These are phyloP conservation scores for Silene coronaria DNA, from an alignment of 179 eudicot species.

Conservation along the genomic window DNA sequence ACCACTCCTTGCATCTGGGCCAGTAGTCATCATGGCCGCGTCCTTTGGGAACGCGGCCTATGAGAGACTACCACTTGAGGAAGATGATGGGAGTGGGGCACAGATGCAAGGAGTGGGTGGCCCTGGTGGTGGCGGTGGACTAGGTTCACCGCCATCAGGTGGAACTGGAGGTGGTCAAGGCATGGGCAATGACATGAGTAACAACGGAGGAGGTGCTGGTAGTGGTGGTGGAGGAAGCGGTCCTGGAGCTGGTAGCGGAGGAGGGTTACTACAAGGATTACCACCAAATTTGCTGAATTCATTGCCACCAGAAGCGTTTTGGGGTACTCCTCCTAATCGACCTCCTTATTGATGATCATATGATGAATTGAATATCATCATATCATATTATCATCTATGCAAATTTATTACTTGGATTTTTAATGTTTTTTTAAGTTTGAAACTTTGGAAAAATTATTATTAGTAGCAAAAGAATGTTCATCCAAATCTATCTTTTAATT, in stretches of 20 bases:
- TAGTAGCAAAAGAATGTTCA: conserved; percentile 18
- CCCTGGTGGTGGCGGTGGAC: conserved; percentile 24
- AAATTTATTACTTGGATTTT: conserved; percentile 7
- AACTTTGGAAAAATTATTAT: conserved; percentile 2
- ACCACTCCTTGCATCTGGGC: conserved; percentile 65
- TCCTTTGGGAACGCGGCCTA: conserved; percentile 93
- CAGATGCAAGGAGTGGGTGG: conserved; percentile 19
- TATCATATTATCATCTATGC: conserved; percentile 12
- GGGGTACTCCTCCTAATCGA: conserved; percentile 43
- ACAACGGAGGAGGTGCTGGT: background rate
- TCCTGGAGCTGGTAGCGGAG: conserved; percentile 6
- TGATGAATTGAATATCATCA: too few species aligned
- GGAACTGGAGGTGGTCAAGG: conserved; percentile 10
- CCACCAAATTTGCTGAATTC: conserved; percentile 61
- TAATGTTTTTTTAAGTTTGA: conserved; percentile 15
- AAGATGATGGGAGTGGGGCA: conserved; percentile 42
- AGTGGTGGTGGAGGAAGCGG: conserved; percentile 29
- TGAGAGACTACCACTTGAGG: conserved; percentile 80
- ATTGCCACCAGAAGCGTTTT: conserved; percentile 49
- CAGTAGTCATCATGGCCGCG: conserved; percentile 85
- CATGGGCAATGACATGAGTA: conserved; percentile 22
- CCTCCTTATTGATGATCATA: conserved; percentile 39
- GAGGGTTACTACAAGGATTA: conserved; percentile 52
- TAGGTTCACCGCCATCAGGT: conserved; percentile 35
- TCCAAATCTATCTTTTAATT: conserved; percentile 5